Base-by-base conservation (phyloP, 768 basidiomycete species). In the Pholiota microspora region DNA sequence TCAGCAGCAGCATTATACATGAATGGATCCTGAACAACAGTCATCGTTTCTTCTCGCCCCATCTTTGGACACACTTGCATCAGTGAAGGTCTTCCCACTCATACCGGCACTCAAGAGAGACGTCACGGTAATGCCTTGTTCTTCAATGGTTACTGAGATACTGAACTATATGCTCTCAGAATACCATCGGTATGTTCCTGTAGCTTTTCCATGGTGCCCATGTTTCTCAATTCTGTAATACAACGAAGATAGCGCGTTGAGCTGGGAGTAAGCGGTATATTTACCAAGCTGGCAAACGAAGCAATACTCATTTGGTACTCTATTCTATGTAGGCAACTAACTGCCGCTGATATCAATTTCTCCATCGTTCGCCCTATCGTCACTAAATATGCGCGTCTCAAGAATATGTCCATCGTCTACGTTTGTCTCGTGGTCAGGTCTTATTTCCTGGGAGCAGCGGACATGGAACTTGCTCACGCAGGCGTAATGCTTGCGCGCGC, bases 331-430 rank as follows among this genome's bases (percentile, higher is more conserved):
- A 90, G 88, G n/a, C 90, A 93, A 62, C 75, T 94, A 53, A 89
- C 84, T 5, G 89, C 91, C 1, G 81, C 89, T 6, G 92, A 93
- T 63, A 81, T 94, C 69, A 89, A 91, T 64, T 91, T 90, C 58
- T 77, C 85, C 16, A 76, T 93, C 48, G 83, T 93, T 16, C 82
- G 89, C 6, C 92, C 92, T 0, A 67, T 92, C 28, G 86, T 92
- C 3, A 69, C 79, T 64, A 90, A 89, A 66, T 93, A 92, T 78
- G 87, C 90, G 5, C 78, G 80, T 52, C 78, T 91, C 45, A 77
- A 83, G 53, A 92, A 92, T 65, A 78, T 89, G 72, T 82, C 89
- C 9, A 75, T 83, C 25, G 81, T 92, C 34, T 91, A 88, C 64
- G 85, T 83, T 4, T 88, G 88, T 65, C 82, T 93, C 64, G 85